Conservation (phyloP, 2,329 filamentous ascomycete genomes). For the Venturiaceae sp. region DNA sequence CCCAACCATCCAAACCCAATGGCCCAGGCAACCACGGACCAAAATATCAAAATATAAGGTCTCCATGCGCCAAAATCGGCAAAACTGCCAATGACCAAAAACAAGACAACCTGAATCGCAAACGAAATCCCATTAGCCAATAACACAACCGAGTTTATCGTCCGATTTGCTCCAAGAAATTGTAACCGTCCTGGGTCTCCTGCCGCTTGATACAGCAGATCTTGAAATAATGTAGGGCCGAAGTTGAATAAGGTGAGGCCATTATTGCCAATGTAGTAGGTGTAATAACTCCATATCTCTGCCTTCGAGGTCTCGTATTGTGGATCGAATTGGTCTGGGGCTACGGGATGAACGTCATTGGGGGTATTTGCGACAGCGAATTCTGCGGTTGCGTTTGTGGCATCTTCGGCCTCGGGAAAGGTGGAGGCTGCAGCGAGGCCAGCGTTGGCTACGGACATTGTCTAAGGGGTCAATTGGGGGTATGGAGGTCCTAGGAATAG, state of each 20-base stretch:
- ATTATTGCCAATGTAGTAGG: constrained; percentile 34
- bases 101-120: constrained; percentile 52
- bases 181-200: constrained; percentile 37
- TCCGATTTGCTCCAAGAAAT: constrained; percentile 46
- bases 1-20: constrained; percentile 60
- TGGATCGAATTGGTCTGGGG: constrained; percentile 4
- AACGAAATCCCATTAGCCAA: constrained; percentile 59
- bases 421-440: background rate
- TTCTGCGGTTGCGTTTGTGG: background rate
- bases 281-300: constrained; percentile 6
- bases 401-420: background rate
- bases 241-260: constrained; percentile 55
- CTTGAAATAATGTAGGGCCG: constrained; percentile 55
- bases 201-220: constrained; percentile 48
- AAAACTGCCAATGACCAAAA: constrained; percentile 42
- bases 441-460: constrained; percentile 2
- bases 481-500: background rate
- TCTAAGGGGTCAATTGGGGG: background rate
- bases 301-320: constrained; percentile 1
- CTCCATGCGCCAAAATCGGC: constrained; percentile 58
- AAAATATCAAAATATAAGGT: constrained; percentile 51
- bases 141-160: constrained; percentile 57
- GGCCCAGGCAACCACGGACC: constrained; percentile 51
- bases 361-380: background rate
- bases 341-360: background rate